Base-by-base conservation (phyloP, 2,329 filamentous ascomycete genomes). In the Alternaria hordeiaustralica region DNA sequence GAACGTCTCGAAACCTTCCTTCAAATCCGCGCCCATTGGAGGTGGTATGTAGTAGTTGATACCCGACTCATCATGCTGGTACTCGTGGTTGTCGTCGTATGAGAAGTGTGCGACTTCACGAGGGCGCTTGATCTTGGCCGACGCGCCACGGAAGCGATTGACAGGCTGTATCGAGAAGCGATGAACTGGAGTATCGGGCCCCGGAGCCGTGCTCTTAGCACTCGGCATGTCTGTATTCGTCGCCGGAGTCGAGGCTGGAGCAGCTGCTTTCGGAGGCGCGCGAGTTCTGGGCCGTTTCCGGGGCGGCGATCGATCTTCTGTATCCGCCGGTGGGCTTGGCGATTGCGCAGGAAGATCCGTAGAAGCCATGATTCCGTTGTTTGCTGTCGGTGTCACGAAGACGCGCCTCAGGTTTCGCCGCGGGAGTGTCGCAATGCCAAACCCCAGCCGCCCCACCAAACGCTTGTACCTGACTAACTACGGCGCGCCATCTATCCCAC, bases 21-120 rank as follows among this genome's bases (percentile, higher is more conserved):
- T 95, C 41, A 99, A 84, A 79, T 97, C 90, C 7, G 87, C 87
- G 9, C 89, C 89, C 2, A 96, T 79, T 1, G 91, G 68, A 3
- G 84, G 92, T 3, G 92, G 90, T 74, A 97, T 96, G 80, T 97
- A 98, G 83, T 95, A 97, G 69, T 89, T 89, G 68, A 99, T 78
- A 1, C 93, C 95, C 4, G 91, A 91, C 65, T 92, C 91, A 67
- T 93, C 93, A 4, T 91, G 87, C 53, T 85, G 89, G 74, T 94
- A 94, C 58, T 88, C 80, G 77, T 95, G 96, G 26, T 94, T 84
- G 47, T 94, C 88, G 78, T 98, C 93, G 80, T 96, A 98, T 9
- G 95, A 98, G 82, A 98, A 99, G 81, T 87, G 93, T 5, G 95
- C 88, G 68, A 99, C 92, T 83, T 99, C 96, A 90, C 95, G 68